Base-by-base conservation (phyloP, 1,139 yeast species). In the Scheffersomyces insectosa region DNA sequence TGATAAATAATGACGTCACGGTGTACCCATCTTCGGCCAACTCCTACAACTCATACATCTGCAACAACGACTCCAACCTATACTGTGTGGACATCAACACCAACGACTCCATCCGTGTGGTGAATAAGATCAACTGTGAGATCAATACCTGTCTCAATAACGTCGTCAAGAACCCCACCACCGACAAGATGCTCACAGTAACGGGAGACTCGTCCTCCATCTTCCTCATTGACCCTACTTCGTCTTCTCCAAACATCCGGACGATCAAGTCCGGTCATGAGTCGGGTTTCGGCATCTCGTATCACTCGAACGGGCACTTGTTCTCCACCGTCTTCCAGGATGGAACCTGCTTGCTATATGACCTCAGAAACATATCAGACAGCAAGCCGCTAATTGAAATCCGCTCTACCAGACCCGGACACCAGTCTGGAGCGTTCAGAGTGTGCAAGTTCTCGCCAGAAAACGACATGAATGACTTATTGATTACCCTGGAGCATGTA, bases 271-370 rank as follows among this genome's bases (percentile, higher is more conserved):
- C 91, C 0, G 65, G 70, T 9, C 84, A 86, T 43, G 95, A 87
- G 51, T 79, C 85, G 42, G 97, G 97, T 4, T 88, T 90, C 59
- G 89, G 95, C 3, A 80, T 88, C 1, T 79, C 86, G n/a, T 89
- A 83, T 65, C 83, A 85, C 50, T 77, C 85, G 14, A 81, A 85
- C 40, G 95, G 93, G 14, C 56, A 77, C 45, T 75, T 83, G 52
- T 86, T 90, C 62, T 84, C 95, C 2, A 81, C 88, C 0, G 83
- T 91, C 20, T 89, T 88, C 60, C 96, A 90, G 63, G 90, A 87
- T 58, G 97, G 98, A 6, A 69, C 81, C 29, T 85, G 95, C 49
- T 69, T 83, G 48, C 66, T 90, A 15, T 90, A 83, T 60, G 98
- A 90, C 62, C 62, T 87, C 15, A 70, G 98, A 51, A 84, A 84